phyloP scores from a whole-genome alignment of 2,329 filamentous ascomycete genomes.

The Ophiostoma ulmi region DNA sequence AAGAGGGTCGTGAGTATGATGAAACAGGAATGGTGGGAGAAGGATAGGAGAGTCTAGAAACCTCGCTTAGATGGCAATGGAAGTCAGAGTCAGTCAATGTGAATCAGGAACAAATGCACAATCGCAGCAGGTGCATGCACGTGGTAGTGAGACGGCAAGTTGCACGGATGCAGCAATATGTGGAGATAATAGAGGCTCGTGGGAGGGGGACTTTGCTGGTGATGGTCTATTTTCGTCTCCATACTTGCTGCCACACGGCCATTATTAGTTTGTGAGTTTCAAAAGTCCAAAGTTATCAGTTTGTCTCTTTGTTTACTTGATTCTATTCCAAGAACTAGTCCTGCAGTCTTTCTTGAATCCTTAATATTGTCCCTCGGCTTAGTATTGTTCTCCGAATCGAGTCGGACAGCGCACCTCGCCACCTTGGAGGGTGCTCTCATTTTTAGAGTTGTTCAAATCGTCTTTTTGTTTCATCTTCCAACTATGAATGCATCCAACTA shows the following conservation, averaged over 20 bases:
- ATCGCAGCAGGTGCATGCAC: not conserved
- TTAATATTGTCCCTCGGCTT: not conserved
- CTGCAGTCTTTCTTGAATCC: not conserved
- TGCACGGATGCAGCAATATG: not conserved
- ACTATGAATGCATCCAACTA: too few species aligned
- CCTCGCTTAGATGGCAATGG: not conserved
- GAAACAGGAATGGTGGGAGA: not conserved
- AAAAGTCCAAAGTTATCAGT: too few species aligned
- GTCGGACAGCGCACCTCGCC: not conserved
- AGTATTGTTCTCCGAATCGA: slow-evolving; percentile 5
- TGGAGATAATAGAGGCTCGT: not conserved
- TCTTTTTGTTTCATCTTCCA: too few species aligned
- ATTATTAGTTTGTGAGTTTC: not conserved
- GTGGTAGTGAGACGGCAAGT: not conserved
- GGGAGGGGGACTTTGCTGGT: not conserved
- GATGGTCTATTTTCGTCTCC: not conserved
- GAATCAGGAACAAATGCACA: not conserved
- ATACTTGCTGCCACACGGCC: not conserved
- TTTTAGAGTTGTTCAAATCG: too few species aligned
- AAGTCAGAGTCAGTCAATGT: not conserved
- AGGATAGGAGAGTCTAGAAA: not conserved
- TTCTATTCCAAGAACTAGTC: not conserved
- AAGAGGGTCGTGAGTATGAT: not conserved
- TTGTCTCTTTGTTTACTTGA: not conserved
- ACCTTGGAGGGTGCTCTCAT: not conserved